phyloP scores from a whole-genome alignment of 495 filamentous ascomycete species.

The Xylaria acuta region DNA sequence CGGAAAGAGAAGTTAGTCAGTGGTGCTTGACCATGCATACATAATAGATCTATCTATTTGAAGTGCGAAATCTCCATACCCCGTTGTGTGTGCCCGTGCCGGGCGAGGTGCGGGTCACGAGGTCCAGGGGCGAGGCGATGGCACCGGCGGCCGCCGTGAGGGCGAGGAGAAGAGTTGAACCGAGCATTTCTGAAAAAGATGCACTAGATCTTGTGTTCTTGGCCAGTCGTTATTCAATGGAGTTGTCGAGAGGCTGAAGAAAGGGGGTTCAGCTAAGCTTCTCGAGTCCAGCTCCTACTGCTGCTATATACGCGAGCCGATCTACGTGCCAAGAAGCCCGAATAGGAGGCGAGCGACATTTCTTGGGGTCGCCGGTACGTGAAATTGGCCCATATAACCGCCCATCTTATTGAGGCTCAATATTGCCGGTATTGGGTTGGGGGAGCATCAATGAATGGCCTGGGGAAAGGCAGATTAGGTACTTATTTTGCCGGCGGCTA shows the following conservation, averaged over 20 bases:
- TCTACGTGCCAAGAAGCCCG: background rate
- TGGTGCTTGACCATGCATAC: background rate
- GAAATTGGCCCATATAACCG: constrained; percentile 12
- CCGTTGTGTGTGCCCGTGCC: constrained; percentile 59
- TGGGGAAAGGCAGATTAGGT: constrained; percentile 11
- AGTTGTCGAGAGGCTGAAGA: constrained; percentile 13
- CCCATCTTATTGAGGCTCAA: constrained; percentile 21
- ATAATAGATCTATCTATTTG: background rate
- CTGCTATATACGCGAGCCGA: constrained; percentile 21
- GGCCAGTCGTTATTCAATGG: background rate
- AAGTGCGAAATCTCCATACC: constrained; percentile 8
- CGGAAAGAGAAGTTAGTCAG: background rate
- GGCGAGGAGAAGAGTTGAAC: constrained; percentile 45
- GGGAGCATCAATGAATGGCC: background rate
- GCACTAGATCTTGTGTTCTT: background rate
- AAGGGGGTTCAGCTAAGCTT: constrained; percentile 12
- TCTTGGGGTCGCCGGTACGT: background rate
- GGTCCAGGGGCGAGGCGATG: constrained; percentile 50
- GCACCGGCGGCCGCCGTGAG: constrained; percentile 44
- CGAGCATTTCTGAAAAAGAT: constrained; percentile 31
- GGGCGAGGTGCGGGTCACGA: constrained; percentile 44
- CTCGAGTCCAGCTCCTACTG: background rate
- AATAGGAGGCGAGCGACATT: background rate
- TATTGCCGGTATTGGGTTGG: constrained; percentile 11
- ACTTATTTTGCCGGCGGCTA: constrained; percentile 24